Evolutionary conservation across 768 basidiomycete genomes (phyloP), one percentile per base, ranked within the genome.

Genomic region (Mycena filopes): DNA sequence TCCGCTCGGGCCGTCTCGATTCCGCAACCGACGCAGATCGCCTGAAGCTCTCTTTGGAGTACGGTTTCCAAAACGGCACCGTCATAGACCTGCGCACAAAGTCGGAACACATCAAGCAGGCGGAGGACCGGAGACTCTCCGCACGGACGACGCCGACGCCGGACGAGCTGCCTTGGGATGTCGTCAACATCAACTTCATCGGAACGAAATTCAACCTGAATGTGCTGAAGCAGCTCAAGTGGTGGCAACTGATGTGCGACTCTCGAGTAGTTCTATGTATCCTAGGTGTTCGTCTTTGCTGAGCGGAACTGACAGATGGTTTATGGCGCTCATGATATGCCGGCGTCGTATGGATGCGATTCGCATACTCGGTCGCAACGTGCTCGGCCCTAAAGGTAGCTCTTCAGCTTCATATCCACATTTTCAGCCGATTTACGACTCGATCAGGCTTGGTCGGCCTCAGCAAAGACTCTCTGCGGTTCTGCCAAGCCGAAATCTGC

Each of bases 41-140:
- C 45, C 29, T 62, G 26, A 68, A 66, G 21, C 61, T 71, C 45
- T 31, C 58, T 10, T 47, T 56, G 11, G 57, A 61, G 40, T 67
- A 69, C 59, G 45, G 33, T 6, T 62, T 71, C 12, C 49, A 56
- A 41, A 15, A 36, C 15, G 36, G 36, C 10, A 71, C 67, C 16
- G 70, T 71, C n/a, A 57, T 71, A 21, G 70, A 71, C 25, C 41
- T 71, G 28, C 64, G 70, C 2, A 71, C 67, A 23, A 68, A 68
- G 62, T 66, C 67, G 21, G 70, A 71, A 59, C 67, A 65, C 56
- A 66, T 67, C n/a, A 66, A 61, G 33, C 70, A 60, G 26, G 41
- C 38, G 18, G 28, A 21, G 28, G n/a, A n/a, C n/a, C n/a, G n/a
- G n/a, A n/a, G n/a, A n/a, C n/a, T n/a, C n/a, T n/a, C n/a, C 29